phyloP scores from a whole-genome alignment of 495 filamentous ascomycete genomes.

The Penicillium nucicola region DNA sequence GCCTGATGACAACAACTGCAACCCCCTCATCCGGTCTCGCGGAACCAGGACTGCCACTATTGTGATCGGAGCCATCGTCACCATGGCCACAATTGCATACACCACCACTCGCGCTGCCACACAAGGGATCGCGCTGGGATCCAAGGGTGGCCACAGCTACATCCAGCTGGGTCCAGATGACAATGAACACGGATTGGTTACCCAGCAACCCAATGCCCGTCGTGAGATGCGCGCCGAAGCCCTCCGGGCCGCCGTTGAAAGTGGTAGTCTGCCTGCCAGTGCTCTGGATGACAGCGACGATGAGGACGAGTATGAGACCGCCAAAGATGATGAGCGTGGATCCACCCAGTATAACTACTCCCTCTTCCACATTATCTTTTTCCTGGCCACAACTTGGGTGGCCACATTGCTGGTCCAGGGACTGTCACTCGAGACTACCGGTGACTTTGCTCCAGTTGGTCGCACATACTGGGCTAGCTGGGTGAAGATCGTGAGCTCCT shows the following conservation, averaged over 20 bases:
- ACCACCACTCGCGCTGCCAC: conserved; percentile 96
- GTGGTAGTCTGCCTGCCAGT: conserved; percentile 85
- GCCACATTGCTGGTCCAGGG: conserved; percentile 88
- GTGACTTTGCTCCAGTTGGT: conserved; percentile 85
- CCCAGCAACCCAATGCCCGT: conserved; percentile 74
- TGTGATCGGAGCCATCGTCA: conserved; percentile 88
- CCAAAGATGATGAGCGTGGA: conserved; percentile 78
- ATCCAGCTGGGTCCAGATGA: conserved; percentile 64
- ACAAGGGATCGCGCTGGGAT: conserved; percentile 80
- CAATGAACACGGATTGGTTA: conserved; percentile 81
- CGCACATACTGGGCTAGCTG: conserved; percentile 97
- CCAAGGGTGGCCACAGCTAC: conserved; percentile 58
- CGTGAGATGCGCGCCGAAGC: conserved; percentile 91
- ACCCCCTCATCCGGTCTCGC: conserved; percentile 83
- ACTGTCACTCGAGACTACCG: conserved; percentile 60
- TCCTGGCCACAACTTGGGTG: conserved; percentile 93
- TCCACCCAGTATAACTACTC: conserved; percentile 95
- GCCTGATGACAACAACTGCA: conserved; percentile 91
- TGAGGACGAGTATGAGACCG: conserved; percentile 53
- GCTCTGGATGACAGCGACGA: conserved; percentile 81
- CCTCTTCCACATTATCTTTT: conserved; percentile 97
- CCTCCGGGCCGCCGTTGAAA: conserved; percentile 86
- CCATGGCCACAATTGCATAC: conserved; percentile 95
- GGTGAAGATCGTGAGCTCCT: conserved; percentile 98
- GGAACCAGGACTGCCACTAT: conserved; percentile 88